These are phyloP conservation scores for Begonia peltatifolia DNA, from an alignment of 306 rosid genomes.

Conservation along the genomic window DNA sequence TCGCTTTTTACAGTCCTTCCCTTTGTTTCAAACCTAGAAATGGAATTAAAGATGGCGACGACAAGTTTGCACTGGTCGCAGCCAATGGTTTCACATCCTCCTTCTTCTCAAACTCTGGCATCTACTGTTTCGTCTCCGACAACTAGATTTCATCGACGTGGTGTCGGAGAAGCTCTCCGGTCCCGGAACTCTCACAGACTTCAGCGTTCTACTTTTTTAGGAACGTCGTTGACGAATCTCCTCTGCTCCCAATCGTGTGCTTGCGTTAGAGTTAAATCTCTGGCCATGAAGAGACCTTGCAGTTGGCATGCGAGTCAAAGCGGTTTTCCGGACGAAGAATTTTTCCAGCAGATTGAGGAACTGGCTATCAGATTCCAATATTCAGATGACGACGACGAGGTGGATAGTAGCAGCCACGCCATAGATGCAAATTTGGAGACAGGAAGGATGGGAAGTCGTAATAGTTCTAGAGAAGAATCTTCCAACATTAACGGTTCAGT, in stretches of 20 bases:
- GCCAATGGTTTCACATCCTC: slow-evolving; percentile 8
- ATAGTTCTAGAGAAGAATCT: too few species aligned
- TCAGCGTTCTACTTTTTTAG: slow-evolving; percentile 30
- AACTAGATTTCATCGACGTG: not conserved
- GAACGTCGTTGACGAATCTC: slow-evolving; percentile 17
- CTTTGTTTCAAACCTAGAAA: not conserved
- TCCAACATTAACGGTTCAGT: not conserved
- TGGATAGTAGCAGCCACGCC: slow-evolving; percentile 2
- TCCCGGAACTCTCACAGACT: slow-evolving; percentile 21
- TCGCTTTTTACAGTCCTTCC: not conserved
- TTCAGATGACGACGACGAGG: slow-evolving; percentile 8
- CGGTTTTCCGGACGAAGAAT: slow-evolving; percentile 68
- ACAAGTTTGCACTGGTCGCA: slow-evolving; percentile 10
- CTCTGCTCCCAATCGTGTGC: slow-evolving; percentile 31
- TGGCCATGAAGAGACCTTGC: slow-evolving; percentile 28
- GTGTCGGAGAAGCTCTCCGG: slow-evolving; percentile 14
- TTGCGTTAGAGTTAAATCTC: slow-evolving; percentile 4
- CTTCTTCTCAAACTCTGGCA: slow-evolving; percentile 10
- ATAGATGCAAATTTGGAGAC: slow-evolving; percentile 2
- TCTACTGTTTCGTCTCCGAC: slow-evolving; percentile 7
- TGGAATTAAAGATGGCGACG: slow-evolving; percentile 12
- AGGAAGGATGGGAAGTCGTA: too few species aligned
- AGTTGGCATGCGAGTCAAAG: slow-evolving; percentile 35
- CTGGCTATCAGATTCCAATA: slow-evolving; percentile 48
- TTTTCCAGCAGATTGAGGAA: slow-evolving; percentile 59